Evolutionary conservation across 495 filamentous ascomycete species (phyloP), one percentile per base, ranked within the genome.

Genomic region (Lophiotrema nucula): DNA sequence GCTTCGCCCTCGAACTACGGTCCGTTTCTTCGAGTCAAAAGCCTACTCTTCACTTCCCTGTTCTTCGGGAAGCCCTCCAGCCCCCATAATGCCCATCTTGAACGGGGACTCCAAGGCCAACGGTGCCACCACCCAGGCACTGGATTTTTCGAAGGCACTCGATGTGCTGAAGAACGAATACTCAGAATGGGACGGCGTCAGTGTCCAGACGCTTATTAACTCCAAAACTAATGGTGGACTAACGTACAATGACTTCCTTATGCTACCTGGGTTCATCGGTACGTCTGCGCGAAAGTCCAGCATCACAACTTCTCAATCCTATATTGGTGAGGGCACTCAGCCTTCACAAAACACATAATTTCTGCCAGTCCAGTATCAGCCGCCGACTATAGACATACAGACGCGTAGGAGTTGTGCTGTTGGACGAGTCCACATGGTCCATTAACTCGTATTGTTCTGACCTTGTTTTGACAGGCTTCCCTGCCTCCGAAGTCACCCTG

Each of bases 201-300:
- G 88, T 72, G 83, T 88, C 59, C 78, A 87, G 62, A 84, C 87
- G 44, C 78, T 99, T 43, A 79, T 97, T 56, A 88, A 97, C 76
- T 89, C 92, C 43, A 88, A 85, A 73, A 84, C 80, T 68, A 84
- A 88, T 70, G 93, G 93, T 58, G 93, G 93, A 55, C 79, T 99
- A 72, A 97, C 93, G 47, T 89, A 86, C 73, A 88, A 88, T 72
- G 84, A 88, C 68, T 88, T 88, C 73, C 77, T 88, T 18, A 70
- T 88, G 49, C 73, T 88, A 56, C 83, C 81, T 24, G 83, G 82
- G 65, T 86, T 83, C 69, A 82, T 88, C 65, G 81, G 80, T 86
- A 81, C 67, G 60, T 59, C 38, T 44, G 41, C 22, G 19, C n/a
- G 26, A 21, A 28, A 15, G 26, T n/a, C n/a, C n/a, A n/a, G n/a